Evolutionary conservation across 108 stramenopile genomes (phyloP).

Genomic region (Conticribra weissflogii): DNA sequence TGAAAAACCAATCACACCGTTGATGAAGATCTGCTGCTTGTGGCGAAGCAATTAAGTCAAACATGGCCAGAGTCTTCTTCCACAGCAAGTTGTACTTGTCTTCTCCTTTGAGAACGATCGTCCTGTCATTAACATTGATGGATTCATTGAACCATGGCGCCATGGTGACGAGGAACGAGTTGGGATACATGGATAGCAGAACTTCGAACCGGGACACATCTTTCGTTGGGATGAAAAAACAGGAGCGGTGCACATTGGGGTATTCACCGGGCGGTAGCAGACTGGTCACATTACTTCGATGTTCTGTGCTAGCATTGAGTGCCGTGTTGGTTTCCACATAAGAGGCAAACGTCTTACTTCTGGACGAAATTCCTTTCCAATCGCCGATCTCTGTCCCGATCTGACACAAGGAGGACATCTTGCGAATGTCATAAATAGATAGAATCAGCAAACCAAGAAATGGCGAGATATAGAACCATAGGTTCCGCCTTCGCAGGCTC

Average conservation of each 20-base stretch:
- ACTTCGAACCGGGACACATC: not conserved
- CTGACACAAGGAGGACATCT: too few species aligned
- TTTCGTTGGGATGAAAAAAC: conserved; percentile 20
- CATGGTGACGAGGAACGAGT: conserved; percentile 15
- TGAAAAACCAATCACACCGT: conserved; percentile 20
- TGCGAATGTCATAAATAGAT: too few species aligned
- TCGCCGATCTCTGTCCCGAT: too few species aligned
- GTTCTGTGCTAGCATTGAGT: too few species aligned
- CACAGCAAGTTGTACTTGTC: conserved; percentile 17
- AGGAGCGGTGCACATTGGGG: conserved; percentile 12
- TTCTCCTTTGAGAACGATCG: conserved; percentile 7
- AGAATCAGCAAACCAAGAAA: too few species aligned
- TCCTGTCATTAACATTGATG: not conserved
- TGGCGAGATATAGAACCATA: too few species aligned
- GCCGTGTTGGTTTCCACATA: too few species aligned
- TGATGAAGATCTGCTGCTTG: not conserved
- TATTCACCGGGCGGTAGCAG: conserved; percentile 14
- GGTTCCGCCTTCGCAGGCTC: too few species aligned
- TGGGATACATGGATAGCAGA: conserved; percentile 16
- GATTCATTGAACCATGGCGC: not conserved
- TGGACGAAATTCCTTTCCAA: too few species aligned
- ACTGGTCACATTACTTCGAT: too few species aligned
- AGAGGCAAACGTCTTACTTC: too few species aligned
- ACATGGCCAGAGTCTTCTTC: conserved; percentile 9
- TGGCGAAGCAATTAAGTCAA: conserved; percentile 5